Evolutionary conservation across 331 rosid genomes (phyloP).

Genomic region (Ulmus americana): DNA sequence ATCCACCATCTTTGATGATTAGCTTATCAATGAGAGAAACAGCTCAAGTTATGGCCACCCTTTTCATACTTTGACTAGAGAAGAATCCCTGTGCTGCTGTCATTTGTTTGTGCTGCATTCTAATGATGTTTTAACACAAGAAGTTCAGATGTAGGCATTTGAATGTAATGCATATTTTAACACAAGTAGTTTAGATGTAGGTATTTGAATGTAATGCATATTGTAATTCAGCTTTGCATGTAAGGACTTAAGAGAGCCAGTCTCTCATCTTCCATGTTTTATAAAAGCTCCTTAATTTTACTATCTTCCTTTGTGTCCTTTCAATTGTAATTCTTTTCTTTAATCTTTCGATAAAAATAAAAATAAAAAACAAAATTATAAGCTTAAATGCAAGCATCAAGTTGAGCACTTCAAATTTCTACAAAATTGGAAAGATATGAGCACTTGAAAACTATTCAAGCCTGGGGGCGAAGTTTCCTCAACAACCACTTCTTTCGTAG

Average conservation of each 20-base stretch:
- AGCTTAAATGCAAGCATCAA: background rate
- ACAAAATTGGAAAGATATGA: background rate
- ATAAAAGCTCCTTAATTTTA: constrained; percentile 8
- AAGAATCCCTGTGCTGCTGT: constrained; percentile 7
- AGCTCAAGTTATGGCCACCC: constrained; percentile 3
- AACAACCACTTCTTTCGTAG: constrained; percentile 61
- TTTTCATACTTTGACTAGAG: constrained; percentile 10
- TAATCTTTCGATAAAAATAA: background rate
- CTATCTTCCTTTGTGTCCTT: background rate
- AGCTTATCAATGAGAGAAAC: constrained; percentile 30
- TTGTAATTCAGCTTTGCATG: background rate
- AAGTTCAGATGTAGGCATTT: constrained; percentile 22
- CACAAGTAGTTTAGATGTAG: background rate
- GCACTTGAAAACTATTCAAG: constrained; percentile 8
- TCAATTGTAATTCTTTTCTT: background rate
- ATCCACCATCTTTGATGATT: constrained; percentile 40
- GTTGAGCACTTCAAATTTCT: background rate
- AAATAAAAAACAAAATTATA: background rate
- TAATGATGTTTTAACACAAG: constrained; percentile 21
- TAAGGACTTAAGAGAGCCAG: background rate
- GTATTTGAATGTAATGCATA: too few relatives aligned
- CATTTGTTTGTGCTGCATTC: constrained; percentile 6
- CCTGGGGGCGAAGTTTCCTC: constrained; percentile 56
- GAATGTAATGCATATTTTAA: constrained; percentile 16
- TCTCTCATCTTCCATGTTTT: constrained; percentile 2